phyloP scores from a whole-genome alignment of 1,284 basidiomycete genomes.

The Singerocomus inundabilis region DNA sequence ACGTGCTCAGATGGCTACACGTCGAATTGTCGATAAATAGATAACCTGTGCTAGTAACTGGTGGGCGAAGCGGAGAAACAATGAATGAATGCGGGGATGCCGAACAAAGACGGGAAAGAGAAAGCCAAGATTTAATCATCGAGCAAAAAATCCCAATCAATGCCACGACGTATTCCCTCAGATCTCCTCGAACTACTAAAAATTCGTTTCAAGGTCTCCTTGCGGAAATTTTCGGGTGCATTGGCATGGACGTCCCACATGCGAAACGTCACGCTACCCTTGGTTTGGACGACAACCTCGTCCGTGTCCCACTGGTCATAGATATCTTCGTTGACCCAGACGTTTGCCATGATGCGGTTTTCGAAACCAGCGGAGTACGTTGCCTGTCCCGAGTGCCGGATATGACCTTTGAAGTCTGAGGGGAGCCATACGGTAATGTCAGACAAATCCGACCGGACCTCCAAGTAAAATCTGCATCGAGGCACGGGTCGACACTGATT shows the following conservation, averaged over 20 bases:
- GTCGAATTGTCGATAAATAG: constrained; percentile 20
- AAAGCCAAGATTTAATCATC: constrained; percentile 47
- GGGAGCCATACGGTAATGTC: constrained; percentile 72
- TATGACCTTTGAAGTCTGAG: constrained; percentile 70
- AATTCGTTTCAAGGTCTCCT: constrained; percentile 62
- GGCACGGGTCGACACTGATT: constrained; percentile 61
- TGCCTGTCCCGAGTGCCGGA: constrained; percentile 53
- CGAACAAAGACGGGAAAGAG: constrained; percentile 11
- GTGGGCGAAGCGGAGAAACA: not conserved
- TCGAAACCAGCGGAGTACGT: constrained; percentile 69
- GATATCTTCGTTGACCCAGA: constrained; percentile 50
- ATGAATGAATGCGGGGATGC: constrained; percentile 3
- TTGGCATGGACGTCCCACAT: constrained; percentile 75
- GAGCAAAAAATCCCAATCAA: constrained; percentile 77
- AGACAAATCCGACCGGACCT: constrained; percentile 57
- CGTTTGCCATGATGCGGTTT: constrained; percentile 64
- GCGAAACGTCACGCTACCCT: constrained; percentile 60
- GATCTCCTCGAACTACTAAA: constrained; percentile 56
- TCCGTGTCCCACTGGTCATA: constrained; percentile 46
- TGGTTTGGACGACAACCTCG: constrained; percentile 58
- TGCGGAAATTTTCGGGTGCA: constrained; percentile 56
- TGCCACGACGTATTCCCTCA: constrained; percentile 44
- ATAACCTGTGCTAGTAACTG: constrained; percentile 4
- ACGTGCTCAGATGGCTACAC: constrained; percentile 29
- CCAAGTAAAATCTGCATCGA: constrained; percentile 63